Base-by-base conservation (phyloP, 2,329 filamentous ascomycete genomes). In the Fusarium phyllophilum region DNA sequence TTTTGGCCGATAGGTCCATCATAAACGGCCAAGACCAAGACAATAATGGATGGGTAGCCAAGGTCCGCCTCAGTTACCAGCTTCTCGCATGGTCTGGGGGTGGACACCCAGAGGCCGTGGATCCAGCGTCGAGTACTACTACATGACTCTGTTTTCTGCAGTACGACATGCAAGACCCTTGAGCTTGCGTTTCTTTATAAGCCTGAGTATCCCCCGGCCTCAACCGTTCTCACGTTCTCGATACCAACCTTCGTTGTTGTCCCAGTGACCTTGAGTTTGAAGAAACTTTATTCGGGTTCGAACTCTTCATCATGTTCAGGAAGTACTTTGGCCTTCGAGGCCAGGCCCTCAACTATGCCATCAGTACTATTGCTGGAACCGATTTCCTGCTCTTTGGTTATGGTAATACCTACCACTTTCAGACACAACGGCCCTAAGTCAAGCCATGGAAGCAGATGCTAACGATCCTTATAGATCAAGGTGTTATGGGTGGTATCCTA, bases 401-500 rank as follows among this genome's bases (percentile, higher is more conserved):
- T 62, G 87, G 87, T 89, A 81, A 57, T 81, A 56, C 44, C 59
- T 22, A 14, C 12, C 45, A 18, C n/a, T 10, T 15, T 17, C 11
- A 15, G 20, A n/a, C 20, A 29, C 15, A 41, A 42, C 18, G 38
- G 34, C 46, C 33, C 5, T 12, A 17, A 46, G 24, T 8, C 34
- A 29, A 22, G 14, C 17, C 29, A 52, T 42, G 33, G 13, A 18
- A 42, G 33, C 14, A 33, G 24, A 22, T n/a, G n/a, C 46, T 65
- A 31, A 75, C 12, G 20, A 3, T 34, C 45, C 9, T 24, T 22
- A 41, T 87, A 91, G 92, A 94, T 80, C 91, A 93, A 82, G 91
- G 92, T 78, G 91, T 94, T 15, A 94, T 93, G 87, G 93, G 91
- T 51, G 91, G 91, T 64, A 90, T 96, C 72, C 84, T 96, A 64